Evolutionary conservation across 108 stramenopile genomes (phyloP).

Genomic region (Chaetoceros tenuissimus): DNA sequence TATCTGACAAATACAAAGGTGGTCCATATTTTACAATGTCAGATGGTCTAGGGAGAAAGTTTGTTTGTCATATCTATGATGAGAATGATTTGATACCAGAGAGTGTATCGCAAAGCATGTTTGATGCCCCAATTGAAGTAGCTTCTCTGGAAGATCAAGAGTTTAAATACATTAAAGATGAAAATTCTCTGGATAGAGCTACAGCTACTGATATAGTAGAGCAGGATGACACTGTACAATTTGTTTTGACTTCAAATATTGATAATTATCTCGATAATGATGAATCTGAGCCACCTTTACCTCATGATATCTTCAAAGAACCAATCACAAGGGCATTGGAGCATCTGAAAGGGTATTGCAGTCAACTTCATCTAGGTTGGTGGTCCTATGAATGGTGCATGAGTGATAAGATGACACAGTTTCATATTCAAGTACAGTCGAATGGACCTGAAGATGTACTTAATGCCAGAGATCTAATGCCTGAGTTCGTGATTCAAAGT

Average conservation of each 20-base stretch:
- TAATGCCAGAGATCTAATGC: background rate
- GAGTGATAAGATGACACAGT: conserved; percentile 51
- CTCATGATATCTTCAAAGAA: background rate
- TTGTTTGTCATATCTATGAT: conserved; percentile 55
- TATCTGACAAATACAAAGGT: background rate
- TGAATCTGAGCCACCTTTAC: background rate
- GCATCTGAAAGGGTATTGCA: conserved; percentile 43
- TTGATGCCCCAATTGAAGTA: conserved; percentile 19
- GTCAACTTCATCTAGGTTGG: conserved; percentile 68
- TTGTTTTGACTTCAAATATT: background rate
- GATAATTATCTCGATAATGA: background rate
- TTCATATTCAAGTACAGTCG: conserved; percentile 47
- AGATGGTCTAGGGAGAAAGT: conserved; percentile 49
- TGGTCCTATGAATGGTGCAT: conserved; percentile 93
- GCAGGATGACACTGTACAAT: background rate
- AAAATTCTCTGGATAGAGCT: background rate
- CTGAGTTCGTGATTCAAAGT: conserved; percentile 27
- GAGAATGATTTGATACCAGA: conserved; percentile 59
- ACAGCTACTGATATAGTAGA: background rate
- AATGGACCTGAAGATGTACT: background rate
- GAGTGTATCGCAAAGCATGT: conserved; percentile 56
- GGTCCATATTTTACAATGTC: conserved; percentile 39
- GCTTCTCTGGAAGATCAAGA: background rate
- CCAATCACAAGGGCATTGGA: conserved; percentile 3
- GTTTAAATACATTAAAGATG: background rate